Evolutionary conservation across 371 early-diverging fungal genomes (phyloP), one percentile per base, ranked within the genome.

Genomic region (Syncephalastrum sp.): DNA sequence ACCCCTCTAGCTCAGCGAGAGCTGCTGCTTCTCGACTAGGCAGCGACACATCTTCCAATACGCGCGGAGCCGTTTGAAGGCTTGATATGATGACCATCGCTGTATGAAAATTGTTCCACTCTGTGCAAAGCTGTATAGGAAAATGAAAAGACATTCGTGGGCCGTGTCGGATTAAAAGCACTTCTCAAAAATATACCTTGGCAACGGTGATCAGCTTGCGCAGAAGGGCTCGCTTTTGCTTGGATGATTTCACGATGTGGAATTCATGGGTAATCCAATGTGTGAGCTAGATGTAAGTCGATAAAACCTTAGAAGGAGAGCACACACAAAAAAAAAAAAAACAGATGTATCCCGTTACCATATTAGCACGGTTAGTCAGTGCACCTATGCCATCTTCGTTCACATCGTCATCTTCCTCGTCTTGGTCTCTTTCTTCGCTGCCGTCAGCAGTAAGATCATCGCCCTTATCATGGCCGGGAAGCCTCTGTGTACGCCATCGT

Each of bases 221-320:
- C 1, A 75, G 45, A 33, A 69, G 48, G n/a, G 24, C 47, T 24
- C 73, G 63, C 27, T 64, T 61, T 7, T 65, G 52, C 44, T 78
- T 78, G 13, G 63, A 15, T 23, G 47, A 54, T 29, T 65, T 54
- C 3, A 57, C 45, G n/a, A 54, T 60, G 50, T 57, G 58, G 8
- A 75, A 46, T 46, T 78, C 79, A 66, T 73, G 71, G 14, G 59
- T 56, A n/a, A 78, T 64, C 79, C 79, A 78, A 60, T 72, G 73
- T 94, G 71, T 90, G 89, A 76, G 87, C 97, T 12, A 96, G 63
- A 94, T 74, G 90, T 90, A 81, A 64, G 84, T 48, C 10, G 27
- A 42, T 50, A 21, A 29, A 43, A 5, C 1, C 43, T 45, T 19
- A 42, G 14, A 41, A 42, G 4, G 27, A 15, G 38, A 27, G 25